Conservation (phyloP, 257 asterid genomes). For the Perilla frutescens region DNA sequence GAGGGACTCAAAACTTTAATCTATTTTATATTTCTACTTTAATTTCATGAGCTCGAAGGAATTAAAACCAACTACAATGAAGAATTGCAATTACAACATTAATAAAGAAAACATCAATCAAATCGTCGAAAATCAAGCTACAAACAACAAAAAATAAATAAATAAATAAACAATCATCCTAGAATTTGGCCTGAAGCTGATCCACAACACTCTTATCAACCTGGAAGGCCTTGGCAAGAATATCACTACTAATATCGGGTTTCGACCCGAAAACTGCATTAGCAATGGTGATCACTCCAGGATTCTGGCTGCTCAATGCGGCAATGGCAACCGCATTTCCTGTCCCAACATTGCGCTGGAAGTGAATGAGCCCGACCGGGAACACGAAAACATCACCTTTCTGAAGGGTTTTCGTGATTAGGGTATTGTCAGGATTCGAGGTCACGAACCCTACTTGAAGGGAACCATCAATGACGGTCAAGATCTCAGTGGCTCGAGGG, state of each 20-base stretch:
- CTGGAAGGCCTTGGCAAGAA: conserved; percentile 46
- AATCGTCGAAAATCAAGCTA: too few relatives aligned
- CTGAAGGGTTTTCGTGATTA: conserved; percentile 35
- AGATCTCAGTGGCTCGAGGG: conserved; percentile 48
- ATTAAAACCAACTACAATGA: too few relatives aligned
- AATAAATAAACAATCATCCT: background rate
- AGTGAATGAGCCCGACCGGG: conserved; percentile 47
- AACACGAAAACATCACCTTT: conserved; percentile 47
- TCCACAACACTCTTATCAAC: conserved; percentile 38
- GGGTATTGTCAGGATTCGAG: conserved; percentile 41
- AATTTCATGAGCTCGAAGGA: too few relatives aligned
- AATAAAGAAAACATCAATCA: too few relatives aligned
- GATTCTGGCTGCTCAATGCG: conserved; percentile 52
- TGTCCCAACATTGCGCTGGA: conserved; percentile 41
- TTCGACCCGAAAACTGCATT: conserved; percentile 45
- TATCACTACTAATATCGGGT: conserved; percentile 31
- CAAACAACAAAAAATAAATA: too few relatives aligned
- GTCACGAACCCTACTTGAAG: conserved; percentile 43
- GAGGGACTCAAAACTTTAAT: too few relatives aligned
- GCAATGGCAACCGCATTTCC: conserved; percentile 42
- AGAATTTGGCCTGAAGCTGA: conserved; percentile 38
- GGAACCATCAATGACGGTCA: conserved; percentile 41
- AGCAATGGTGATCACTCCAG: conserved; percentile 43
- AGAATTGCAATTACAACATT: too few relatives aligned
- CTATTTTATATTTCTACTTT: too few relatives aligned